Conservation (phyloP, 1,284 basidiomycete genomes). For the Cryptococcus maquisensis region DNA sequence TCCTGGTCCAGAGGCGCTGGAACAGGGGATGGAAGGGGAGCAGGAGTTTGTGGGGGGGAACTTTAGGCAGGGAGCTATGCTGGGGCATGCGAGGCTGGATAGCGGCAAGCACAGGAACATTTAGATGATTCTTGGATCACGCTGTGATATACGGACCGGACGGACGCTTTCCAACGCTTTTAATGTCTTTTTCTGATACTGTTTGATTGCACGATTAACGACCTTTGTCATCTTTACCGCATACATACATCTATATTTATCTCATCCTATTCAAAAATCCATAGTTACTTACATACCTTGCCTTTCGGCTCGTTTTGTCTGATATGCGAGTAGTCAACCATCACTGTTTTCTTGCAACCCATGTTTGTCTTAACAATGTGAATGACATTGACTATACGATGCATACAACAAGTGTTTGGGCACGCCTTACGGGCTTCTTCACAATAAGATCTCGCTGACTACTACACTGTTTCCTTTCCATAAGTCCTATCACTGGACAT, state of each 20-base stretch:
- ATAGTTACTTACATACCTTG: too few relatives aligned
- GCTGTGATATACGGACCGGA: not conserved
- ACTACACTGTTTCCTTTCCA: too few relatives aligned
- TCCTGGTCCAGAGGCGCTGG: not conserved
- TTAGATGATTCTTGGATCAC: not conserved
- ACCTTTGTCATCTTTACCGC: not conserved
- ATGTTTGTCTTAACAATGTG: too few relatives aligned
- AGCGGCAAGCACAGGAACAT: not conserved
- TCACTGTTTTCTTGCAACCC: too few relatives aligned
- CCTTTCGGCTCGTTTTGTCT: too few relatives aligned
- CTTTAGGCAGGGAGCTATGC: slow-evolving; percentile 12
- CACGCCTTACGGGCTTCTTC: too few relatives aligned
- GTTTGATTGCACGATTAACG: too few relatives aligned
- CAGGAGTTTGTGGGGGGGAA: slow-evolving; percentile 15
- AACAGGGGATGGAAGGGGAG: slow-evolving; percentile 7
- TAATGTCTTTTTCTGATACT: not conserved
- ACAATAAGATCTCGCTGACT: too few relatives aligned
- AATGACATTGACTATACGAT: too few relatives aligned
- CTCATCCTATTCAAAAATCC: not conserved
- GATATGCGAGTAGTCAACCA: too few relatives aligned
- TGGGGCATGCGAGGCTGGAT: slow-evolving; percentile 2
- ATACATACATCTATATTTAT: not conserved
- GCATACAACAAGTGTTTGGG: too few relatives aligned
- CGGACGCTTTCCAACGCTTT: not conserved
- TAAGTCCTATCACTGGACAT: not conserved